Evolutionary conservation across 108 stramenopile genomes (phyloP), one percentile per base, ranked within the genome.

Genomic region (Tribonema minus): DNA sequence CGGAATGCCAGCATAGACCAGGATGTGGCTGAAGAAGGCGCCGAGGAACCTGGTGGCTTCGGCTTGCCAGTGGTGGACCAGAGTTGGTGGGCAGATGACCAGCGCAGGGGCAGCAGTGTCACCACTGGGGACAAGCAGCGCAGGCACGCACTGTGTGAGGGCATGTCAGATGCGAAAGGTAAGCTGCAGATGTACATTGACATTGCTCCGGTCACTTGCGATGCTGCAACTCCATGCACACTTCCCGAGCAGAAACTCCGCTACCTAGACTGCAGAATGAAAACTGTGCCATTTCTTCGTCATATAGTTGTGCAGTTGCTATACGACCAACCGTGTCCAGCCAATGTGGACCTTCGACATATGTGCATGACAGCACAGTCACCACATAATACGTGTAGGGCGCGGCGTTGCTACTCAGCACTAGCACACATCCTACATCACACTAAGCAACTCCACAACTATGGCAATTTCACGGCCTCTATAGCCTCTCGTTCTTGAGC

Each of bases 21-120:
- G 54, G 40, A 58, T 12, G n/a, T 61, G 63, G 63, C 61, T 61
- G 62, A 64, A 36, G 62, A 29, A 36, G 28, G 29, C 31, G 2
- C 62, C 39, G 29, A 73, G 59, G 72, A 62, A 73, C n/a, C 72
- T 41, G 31, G 61, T 62, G 63, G 61, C 61, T 61, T 73, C 72
- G 39, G 62, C 41, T 61, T 63, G 23, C 72, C 72, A 73, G 31
- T 73, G 72, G 26, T 64, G 72, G 31, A 73, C 72, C 41, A 73
- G 62, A 0, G 37, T 73, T 61, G 61, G 32, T 5, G 72, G 72
- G 38, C 63, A 63, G n/a, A 73, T 58, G 20, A 73, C 72, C 33
- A 73, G 63, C 62, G 63, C 61, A 3, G 61, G 72, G 31, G 61
- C n/a, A n/a, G n/a, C n/a, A n/a, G n/a, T n/a, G n/a, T n/a, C n/a